Evolutionary conservation across 1,284 basidiomycete species (phyloP).

Genomic region (Ceratobasidium theobromae): DNA sequence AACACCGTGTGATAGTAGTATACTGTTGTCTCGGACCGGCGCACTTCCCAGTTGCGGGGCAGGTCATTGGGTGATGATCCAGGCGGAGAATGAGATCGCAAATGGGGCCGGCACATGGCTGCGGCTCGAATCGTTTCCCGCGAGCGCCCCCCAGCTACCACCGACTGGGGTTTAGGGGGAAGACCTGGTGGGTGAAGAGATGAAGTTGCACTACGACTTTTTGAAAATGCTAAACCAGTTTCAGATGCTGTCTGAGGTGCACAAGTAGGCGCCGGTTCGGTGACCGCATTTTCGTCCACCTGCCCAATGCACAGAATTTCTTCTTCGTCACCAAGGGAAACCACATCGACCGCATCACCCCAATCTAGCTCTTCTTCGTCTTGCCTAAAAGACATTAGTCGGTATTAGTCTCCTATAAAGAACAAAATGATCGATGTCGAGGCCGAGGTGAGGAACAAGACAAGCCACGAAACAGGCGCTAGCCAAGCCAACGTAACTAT

Average conservation of each 20-base stretch:
- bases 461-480: conserved; percentile 26
- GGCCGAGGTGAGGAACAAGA: conserved; percentile 26
- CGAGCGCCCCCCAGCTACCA: conserved; percentile 7
- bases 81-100: conserved; percentile 20
- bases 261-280: not conserved
- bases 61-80: conserved; percentile 1
- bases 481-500: not conserved
- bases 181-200: conserved; percentile 5
- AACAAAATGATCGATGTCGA: not conserved
- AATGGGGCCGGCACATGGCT: conserved; percentile 17
- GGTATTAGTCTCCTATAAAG: not conserved
- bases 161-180: conserved; percentile 22
- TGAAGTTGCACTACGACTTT: conserved; percentile 3
- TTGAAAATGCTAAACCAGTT: not conserved
- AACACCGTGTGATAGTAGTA: conserved; percentile 26
- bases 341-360: conserved; percentile 24
- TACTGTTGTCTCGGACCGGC: conserved; percentile 18
- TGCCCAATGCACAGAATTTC: not conserved
- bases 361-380: conserved; percentile 30
- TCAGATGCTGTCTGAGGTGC: not conserved
- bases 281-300: not conserved
- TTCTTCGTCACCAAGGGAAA: conserved; percentile 29
- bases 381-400: conserved; percentile 13
- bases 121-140: conserved; percentile 25
- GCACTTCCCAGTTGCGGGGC: conserved; percentile 17